phyloP scores from a whole-genome alignment of 2,329 filamentous ascomycete genomes.

The Ophiostoma sp. region DNA sequence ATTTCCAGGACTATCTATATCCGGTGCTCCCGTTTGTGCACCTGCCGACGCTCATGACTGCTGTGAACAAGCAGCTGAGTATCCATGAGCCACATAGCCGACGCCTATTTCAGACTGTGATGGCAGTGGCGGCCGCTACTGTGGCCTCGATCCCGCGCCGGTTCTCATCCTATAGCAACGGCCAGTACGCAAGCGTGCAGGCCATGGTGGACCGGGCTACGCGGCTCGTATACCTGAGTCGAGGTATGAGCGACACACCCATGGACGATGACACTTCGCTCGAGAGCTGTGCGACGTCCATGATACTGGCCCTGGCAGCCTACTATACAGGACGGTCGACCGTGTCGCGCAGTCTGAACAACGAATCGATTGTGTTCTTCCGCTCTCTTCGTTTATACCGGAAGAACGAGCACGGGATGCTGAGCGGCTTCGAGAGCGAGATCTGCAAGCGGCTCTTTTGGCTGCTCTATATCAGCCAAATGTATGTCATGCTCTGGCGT shows the following conservation, averaged over 20 bases:
- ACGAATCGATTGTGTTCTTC: neutral
- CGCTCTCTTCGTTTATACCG: neutral
- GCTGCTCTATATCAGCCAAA: neutral
- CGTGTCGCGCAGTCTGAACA: neutral
- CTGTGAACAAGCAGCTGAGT: neutral
- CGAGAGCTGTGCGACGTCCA: neutral
- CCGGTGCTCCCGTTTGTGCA: constrained; percentile 13
- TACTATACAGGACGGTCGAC: neutral
- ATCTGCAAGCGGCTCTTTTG: neutral
- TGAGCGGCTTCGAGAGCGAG: neutral
- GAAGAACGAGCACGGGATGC: neutral
- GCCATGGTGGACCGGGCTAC: constrained; percentile 8
- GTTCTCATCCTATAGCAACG: constrained; percentile 1
- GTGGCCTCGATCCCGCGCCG: constrained; percentile 2
- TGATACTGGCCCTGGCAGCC: neutral
- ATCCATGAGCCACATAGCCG: neutral
- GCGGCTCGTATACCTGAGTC: constrained; percentile 3
- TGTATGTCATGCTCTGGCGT: neutral
- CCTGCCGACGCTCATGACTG: constrained; percentile 5
- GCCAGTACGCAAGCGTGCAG: constrained; percentile 13
- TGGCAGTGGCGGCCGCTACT: neutral
- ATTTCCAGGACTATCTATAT: constrained; percentile 8
- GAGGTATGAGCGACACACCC: neutral
- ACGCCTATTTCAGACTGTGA: neutral
- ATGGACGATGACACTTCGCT: neutral